These are phyloP conservation scores for Trichoderma sp. DNA, from an alignment of 2,329 filamentous ascomycete species.

Conservation along the genomic window DNA sequence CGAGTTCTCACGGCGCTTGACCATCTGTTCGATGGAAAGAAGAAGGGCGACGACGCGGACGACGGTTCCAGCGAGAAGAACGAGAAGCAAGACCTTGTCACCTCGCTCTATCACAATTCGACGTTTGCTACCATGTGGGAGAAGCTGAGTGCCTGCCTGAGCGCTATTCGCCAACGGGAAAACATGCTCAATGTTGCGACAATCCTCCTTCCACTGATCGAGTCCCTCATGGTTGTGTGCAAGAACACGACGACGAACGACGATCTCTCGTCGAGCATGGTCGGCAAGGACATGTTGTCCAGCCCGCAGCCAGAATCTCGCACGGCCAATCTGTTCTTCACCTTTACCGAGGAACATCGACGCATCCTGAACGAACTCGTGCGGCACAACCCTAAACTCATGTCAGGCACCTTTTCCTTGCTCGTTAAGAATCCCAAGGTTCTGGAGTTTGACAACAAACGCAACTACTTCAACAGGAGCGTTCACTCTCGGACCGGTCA, in stretches of 20 bases:
- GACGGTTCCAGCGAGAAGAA: slow-evolving; percentile 54
- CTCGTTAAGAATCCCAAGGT: slow-evolving; percentile 99
- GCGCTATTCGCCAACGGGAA: slow-evolving; percentile 84
- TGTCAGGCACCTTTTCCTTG: slow-evolving; percentile 96
- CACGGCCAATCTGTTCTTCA: slow-evolving; percentile 93
- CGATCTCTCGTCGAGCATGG: slow-evolving; percentile 53
- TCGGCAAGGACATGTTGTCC: slow-evolving; percentile 69
- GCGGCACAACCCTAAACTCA: slow-evolving; percentile 93
- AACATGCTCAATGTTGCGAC: slow-evolving; percentile 97
- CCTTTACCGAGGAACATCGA: slow-evolving; percentile 94
- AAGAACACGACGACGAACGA: slow-evolving; percentile 91
- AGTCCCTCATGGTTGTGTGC: slow-evolving; percentile 98
- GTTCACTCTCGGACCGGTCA: slow-evolving; percentile 72
- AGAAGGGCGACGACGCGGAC: slow-evolving; percentile 56
- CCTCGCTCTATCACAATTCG: slow-evolving; percentile 84
- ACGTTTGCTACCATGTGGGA: slow-evolving; percentile 92
- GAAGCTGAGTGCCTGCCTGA: slow-evolving; percentile 85
- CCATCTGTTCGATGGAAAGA: slow-evolving; percentile 88
- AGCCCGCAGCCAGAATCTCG: slow-evolving; percentile 76
- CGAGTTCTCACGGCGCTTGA: slow-evolving; percentile 91
- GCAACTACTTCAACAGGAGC: slow-evolving; percentile 95
- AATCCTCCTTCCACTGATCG: slow-evolving; percentile 89
- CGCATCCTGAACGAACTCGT: slow-evolving; percentile 98
- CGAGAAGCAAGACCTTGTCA: slow-evolving; percentile 81
- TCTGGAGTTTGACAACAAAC: slow-evolving; percentile 98